phyloP scores from a whole-genome alignment of 202 grass and related monocot species.

The Saccharum hybrid region DNA sequence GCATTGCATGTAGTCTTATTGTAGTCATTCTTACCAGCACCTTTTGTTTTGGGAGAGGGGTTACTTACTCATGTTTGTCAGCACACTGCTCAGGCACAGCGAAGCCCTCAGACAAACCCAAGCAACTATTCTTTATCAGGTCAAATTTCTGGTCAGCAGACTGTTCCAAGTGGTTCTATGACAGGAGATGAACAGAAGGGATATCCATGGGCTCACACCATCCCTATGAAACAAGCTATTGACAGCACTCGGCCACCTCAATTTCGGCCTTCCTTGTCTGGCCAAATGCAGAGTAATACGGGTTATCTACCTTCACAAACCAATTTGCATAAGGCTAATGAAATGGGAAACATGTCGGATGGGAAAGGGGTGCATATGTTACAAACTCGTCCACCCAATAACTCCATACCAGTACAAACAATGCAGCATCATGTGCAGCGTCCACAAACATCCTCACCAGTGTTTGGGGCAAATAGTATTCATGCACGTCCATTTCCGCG shows the following conservation, averaged over 20 bases:
- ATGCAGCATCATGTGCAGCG: constrained; percentile 55
- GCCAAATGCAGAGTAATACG: constrained; percentile 59
- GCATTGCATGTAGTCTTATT: constrained; percentile 24
- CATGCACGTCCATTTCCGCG: constrained; percentile 53
- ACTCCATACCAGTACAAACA: constrained; percentile 40
- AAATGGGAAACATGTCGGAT: constrained; percentile 60
- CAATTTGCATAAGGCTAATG: constrained; percentile 50
- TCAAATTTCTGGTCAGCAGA: constrained; percentile 70
- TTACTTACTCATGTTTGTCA: constrained; percentile 46
- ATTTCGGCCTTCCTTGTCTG: constrained; percentile 56
- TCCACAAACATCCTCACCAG: constrained; percentile 61
- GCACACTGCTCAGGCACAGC: constrained; percentile 47
- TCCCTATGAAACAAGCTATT: constrained; percentile 39
- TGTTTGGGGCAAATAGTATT: constrained; percentile 61
- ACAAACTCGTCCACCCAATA: constrained; percentile 49
- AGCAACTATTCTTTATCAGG: constrained; percentile 60
- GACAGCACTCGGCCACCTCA: constrained; percentile 45
- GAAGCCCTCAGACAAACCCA: constrained; percentile 55
- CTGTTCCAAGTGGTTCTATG: constrained; percentile 50
- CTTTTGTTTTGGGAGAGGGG: constrained; percentile 30
- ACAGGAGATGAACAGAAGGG: constrained; percentile 46
- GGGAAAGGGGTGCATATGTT: constrained; percentile 57
- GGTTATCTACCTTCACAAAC: constrained; percentile 42
- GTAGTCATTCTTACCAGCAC: constrained; percentile 31
- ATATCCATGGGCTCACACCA: constrained; percentile 22